A percentile compares a stretch with the other conserved stretches of the same genome.
phyloP scores from a whole-genome alignment of 345 rosid species.

The Boechera divaricarpa region DNA sequence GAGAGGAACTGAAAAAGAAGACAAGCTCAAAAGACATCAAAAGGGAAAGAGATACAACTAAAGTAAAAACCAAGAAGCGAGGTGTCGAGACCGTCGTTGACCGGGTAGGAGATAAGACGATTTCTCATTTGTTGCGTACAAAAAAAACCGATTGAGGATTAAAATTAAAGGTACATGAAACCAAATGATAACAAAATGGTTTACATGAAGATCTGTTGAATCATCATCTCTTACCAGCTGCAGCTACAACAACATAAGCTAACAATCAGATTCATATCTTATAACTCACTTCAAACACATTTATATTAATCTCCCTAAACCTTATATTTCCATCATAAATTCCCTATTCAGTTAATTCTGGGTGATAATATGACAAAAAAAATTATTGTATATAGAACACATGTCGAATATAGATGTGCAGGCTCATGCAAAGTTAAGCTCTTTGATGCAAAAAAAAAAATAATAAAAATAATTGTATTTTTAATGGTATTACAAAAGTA shows the following conservation, averaged over 20 bases:
- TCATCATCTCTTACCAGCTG: slow-evolving; percentile 25
- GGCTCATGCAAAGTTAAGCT: slow-evolving; percentile 6
- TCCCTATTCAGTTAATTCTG: slow-evolving; percentile 41
- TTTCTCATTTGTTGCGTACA: neutral
- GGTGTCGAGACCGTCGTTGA: no score
- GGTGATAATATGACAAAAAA: no score
- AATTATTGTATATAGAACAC: neutral
- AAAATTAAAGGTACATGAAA: neutral
- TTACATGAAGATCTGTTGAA: slow-evolving; percentile 18
- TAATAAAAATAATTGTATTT: no score
- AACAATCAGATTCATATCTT: no score
- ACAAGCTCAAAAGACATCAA: no score
- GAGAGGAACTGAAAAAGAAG: no score
- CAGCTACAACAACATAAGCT: neutral
- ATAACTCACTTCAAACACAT: no score
- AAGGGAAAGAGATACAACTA: no score
- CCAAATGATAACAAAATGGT: slow-evolving; percentile 18
- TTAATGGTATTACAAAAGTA: no score
- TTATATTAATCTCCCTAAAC: neutral
- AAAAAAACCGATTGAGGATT: neutral
- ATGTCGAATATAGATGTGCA: neutral
- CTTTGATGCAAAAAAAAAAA: neutral
- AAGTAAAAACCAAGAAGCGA: no score
- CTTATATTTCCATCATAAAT: neutral
- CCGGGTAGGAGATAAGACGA: no score